These are phyloP conservation scores for Incumbomyces delicatus DNA, from an alignment of 2,329 filamentous ascomycete genomes.

Conservation along the genomic window DNA sequence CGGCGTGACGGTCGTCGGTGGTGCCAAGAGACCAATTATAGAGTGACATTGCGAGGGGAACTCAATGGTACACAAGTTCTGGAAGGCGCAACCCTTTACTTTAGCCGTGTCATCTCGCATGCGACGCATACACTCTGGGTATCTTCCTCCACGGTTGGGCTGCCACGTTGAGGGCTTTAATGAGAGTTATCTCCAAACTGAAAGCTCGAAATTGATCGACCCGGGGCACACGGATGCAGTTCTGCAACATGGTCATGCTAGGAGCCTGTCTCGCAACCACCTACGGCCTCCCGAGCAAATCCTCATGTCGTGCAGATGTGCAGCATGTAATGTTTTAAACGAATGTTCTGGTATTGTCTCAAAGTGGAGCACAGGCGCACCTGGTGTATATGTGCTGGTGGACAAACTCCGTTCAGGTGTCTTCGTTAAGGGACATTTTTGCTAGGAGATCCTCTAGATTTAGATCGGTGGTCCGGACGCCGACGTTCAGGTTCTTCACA, in stretches of 20 bases:
- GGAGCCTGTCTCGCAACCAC: too few species aligned
- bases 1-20: constrained; percentile 54
- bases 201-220: too few species aligned
- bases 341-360: neutral
- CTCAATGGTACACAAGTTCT: neutral
- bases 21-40: constrained; percentile 54
- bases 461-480: neutral
- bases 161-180: too few species aligned
- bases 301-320: too few species aligned
- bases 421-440: constrained; percentile 4
- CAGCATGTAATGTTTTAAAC: neutral
- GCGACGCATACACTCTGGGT: too few species aligned
- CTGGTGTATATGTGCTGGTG: neutral
- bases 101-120: too few species aligned
- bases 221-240: too few species aligned
- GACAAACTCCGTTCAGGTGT: neutral
- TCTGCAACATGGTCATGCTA: too few species aligned
- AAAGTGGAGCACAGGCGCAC: neutral
- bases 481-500: constrained; percentile 7
- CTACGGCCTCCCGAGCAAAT: too few species aligned
- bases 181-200: too few species aligned
- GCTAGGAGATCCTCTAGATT: constrained; percentile 4
- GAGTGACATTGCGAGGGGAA: constrained; percentile 41
- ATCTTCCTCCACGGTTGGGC: too few species aligned
- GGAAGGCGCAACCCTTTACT: too few species aligned